Evolutionary conservation across 1,139 yeast species (phyloP), one percentile per base, ranked within the genome.

Genomic region (Saccharomyces hybrid): DNA sequence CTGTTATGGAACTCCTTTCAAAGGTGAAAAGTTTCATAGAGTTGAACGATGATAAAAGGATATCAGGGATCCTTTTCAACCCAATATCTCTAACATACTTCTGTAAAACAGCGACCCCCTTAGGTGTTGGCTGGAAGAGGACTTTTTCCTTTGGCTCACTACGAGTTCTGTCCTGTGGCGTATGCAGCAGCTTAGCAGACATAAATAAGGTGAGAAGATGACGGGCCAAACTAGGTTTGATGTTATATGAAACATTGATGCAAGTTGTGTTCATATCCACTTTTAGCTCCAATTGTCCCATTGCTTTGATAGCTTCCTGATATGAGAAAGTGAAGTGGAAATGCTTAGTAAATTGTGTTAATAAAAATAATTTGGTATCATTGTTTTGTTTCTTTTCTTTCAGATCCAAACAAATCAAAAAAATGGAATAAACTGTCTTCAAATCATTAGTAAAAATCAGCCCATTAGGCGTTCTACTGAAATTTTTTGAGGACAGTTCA

Each of bases 111-210:
- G 90, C 83, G 4, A 89, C 81, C 0, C 98, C 99, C 65, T 93
- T 93, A 0, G 98, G 93, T 0, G 98, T 89, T 4, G 97, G 96
- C 64, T 91, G 98, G 38, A 90, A 66, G 2, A 73, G 55, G 0
- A 75, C 72, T 49, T 71, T 67, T 2, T 64, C 70, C 54, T 78
- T 77, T 1, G 83, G 76, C 49, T 66, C 72, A 13, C 68, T 61
- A 52, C 83, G 67, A 0, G 95, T 85, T 61, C 95, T 75, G 60
- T 86, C 91, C 6, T 80, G 79, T 0, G 96, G 97, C 25, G 83
- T 80, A 65, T 90, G 96, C 9, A 91, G 62, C 4, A 90, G 71
- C 56, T 82, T 84, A 0, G 95, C 88, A 1, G 74, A 74, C 74
- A 82, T 82, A 65, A 88, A 88, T 26, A 75, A 71, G 31, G 72